A percentile compares a stretch with the other conserved stretches of the same genome.
Conservation (phyloP, 2,329 filamentous ascomycete genomes). For the Didymella exigua region DNA sequence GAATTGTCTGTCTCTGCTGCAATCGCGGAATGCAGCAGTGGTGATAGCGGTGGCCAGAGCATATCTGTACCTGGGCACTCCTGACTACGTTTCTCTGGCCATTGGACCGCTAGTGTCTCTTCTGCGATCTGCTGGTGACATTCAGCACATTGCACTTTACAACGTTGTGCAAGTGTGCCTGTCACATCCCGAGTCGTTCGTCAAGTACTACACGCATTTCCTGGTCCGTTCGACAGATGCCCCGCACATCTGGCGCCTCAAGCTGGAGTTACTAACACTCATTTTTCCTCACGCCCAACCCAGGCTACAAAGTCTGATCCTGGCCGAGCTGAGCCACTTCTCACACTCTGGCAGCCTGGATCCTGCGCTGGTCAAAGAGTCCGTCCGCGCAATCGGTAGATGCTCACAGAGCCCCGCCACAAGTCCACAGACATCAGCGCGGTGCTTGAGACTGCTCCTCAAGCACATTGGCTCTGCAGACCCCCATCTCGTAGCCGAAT, state of each 20-base stretch:
- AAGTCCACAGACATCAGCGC: constrained; percentile 59
- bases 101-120: constrained; percentile 87
- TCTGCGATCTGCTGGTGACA: constrained; percentile 81
- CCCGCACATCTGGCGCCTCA: constrained; percentile 84
- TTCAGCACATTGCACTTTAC: constrained; percentile 87
- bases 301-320: constrained; percentile 80
- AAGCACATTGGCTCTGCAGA: constrained; percentile 88
- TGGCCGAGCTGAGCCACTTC: constrained; percentile 94
- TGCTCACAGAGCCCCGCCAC: constrained; percentile 72
- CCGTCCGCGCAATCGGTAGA: constrained; percentile 88
- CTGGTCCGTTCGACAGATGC: constrained; percentile 80
- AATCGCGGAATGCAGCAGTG: constrained; percentile 91
- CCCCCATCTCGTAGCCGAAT: constrained; percentile 86
- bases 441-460: constrained; percentile 82
- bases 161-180: constrained; percentile 95
- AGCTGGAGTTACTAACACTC: constrained; percentile 87
- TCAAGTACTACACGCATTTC: constrained; percentile 87
- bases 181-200: constrained; percentile 76
- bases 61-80: constrained; percentile 82
- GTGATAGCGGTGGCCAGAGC: constrained; percentile 85
- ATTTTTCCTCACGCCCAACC: constrained; percentile 82
- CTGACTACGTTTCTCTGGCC: constrained; percentile 73
- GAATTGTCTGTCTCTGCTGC: constrained; percentile 80
- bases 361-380: constrained; percentile 80
- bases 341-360: constrained; percentile 84